Evolutionary conservation across 2,329 filamentous ascomycete species (phyloP), one percentile per base, ranked within the genome.

Genomic region (Aspergillus pseudoterreus): DNA sequence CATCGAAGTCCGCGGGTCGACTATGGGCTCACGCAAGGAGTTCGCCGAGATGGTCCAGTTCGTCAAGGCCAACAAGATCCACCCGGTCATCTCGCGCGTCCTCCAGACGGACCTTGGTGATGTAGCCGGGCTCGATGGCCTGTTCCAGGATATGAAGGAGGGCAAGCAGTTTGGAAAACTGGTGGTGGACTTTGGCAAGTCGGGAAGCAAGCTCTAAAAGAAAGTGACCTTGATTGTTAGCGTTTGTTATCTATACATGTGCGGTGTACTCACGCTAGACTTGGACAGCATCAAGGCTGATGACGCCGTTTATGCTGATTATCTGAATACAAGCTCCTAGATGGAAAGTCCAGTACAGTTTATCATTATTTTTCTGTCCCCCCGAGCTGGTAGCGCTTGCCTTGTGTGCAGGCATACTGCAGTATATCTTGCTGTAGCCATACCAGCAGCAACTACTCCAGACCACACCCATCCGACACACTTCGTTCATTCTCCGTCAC

Each of bases 91-190:
- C 1, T 94, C 87, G 57, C 81, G 86, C 47, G 82, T 85, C 1
- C 82, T 88, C 12, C 82, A 83, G 59, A 62, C 63, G 2, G 89
- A 90, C 0, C 71, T 96, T 59, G 84, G 87, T 47, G 85, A 92
- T 61, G 61, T 95, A 6, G 78, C 84, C n/a, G 86, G 77, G n/a
- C 88, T 97, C 49, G 84, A 97, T 54, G 78, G 77, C 0, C 70
- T 96, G 47, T 97, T 96, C 67, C 85, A 89, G 38, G 90, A 96
- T 46, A 95, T 97, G 83, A 90, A 88, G 67, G 82, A 83, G 5
- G 90, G 87, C 0, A 84, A 75, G 56, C 92, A 97, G 71, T 96
- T 97, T 76, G 94, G 92, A 10, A 97, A 97, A 74, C 71, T 97
- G 61, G 90, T 96, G 1, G 82, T 96, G 58, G 82, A 89, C 62